These are phyloP conservation scores for Eucalyptus albens DNA, from an alignment of 345 rosid species.

Conservation along the genomic window DNA sequence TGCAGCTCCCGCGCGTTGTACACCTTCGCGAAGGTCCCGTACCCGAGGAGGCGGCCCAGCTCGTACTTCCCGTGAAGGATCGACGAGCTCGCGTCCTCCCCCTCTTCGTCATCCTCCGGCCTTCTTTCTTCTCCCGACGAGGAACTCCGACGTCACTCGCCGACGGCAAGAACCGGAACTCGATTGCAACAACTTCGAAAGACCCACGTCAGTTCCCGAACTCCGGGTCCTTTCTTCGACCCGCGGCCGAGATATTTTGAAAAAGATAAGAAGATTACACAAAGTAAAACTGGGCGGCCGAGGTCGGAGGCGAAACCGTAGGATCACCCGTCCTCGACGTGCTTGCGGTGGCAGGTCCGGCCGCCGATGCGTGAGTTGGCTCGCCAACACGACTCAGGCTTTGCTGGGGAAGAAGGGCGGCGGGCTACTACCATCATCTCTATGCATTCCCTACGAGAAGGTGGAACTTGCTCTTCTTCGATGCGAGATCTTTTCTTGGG, in stretches of 20 bases:
- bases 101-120: conserved; percentile 5
- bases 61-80: conserved; percentile 74
- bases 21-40: conserved; percentile 90
- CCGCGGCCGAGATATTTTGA: neutral
- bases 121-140: neutral
- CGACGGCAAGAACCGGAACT: neutral
- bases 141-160: neutral
- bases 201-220: neutral
- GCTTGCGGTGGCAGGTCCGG: conserved; percentile 87
- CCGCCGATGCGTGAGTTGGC: conserved; percentile 53
- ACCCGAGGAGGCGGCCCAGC: conserved; percentile 75
- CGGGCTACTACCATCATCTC: conserved; percentile 34
- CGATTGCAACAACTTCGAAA: neutral
- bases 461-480: neutral
- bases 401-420: conserved; percentile 12
- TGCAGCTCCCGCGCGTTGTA: conserved; percentile 55
- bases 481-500: neutral
- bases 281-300: neutral
- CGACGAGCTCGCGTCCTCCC: conserved; percentile 7
- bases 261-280: neutral
- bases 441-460: conserved; percentile 59
- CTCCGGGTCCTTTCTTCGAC: neutral
- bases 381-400: conserved; percentile 38
- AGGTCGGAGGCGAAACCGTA: neutral
- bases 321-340: conserved; percentile 97